phyloP scores from a whole-genome alignment of 768 basidiomycete species.

The Porphyrellus cyaneotinctus region DNA sequence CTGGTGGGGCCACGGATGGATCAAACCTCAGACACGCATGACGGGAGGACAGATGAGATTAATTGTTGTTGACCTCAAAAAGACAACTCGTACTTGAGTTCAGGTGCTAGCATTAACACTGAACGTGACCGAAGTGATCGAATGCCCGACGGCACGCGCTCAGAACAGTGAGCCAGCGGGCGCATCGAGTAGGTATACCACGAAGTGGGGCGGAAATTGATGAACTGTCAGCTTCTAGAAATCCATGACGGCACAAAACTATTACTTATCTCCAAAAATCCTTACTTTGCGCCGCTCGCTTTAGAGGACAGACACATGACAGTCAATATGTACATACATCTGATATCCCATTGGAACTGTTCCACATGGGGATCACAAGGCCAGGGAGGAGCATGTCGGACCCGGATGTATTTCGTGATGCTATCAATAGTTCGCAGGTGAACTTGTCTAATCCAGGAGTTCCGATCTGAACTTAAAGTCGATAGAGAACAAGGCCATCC shows the following conservation, averaged over 20 bases:
- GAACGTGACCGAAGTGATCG: neutral
- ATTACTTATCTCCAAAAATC: no score
- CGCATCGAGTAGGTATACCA: neutral
- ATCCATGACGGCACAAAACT: neutral
- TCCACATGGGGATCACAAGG: neutral
- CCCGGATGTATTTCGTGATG: neutral
- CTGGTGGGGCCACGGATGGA: no score
- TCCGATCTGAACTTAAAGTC: conserved; percentile 1
- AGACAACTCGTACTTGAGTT: neutral
- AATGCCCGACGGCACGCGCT: neutral
- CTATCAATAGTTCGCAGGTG: neutral
- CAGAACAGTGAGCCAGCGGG: neutral
- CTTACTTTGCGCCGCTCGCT: conserved; percentile 6
- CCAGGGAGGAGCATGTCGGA: neutral
- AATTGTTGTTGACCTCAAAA: neutral
- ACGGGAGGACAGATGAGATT: no score
- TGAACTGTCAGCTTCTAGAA: neutral
- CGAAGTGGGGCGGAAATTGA: neutral
- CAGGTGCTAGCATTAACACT: neutral
- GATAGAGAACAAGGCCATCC: neutral
- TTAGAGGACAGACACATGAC: conserved; percentile 6
- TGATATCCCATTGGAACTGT: neutral
- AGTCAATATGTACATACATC: neutral
- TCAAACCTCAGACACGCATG: neutral
- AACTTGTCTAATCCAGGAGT: neutral